Evolutionary conservation across 192 early-diverging fungal genomes (phyloP).

Genomic region (Umbelopsis sp.): DNA sequence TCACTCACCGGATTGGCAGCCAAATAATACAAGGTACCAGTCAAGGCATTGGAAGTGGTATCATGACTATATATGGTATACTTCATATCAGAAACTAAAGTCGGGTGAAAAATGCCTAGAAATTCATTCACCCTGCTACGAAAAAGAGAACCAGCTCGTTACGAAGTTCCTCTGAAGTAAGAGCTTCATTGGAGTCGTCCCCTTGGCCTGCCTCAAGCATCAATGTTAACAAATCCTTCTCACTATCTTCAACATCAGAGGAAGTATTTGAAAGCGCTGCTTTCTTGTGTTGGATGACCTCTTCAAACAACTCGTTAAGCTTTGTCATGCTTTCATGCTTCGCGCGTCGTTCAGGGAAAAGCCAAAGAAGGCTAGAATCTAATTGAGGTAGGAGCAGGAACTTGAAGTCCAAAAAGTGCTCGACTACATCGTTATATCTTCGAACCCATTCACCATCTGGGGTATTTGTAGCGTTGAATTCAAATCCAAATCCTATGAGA

Average conservation of each 20-base stretch:
- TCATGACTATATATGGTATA: conserved; percentile 24
- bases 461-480: conserved; percentile 51
- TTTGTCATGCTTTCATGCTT: conserved; percentile 8
- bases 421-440: conserved; percentile 47
- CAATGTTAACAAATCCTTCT: conserved; percentile 35
- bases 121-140: background rate
- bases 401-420: conserved; percentile 45
- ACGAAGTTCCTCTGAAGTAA: background rate
- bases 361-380: conserved; percentile 29
- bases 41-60: conserved; percentile 16
- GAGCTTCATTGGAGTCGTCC: background rate
- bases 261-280: no score
- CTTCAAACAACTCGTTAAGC: conserved; percentile 15
- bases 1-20: conserved; percentile 5
- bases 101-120: background rate
- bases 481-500: conserved; percentile 52
- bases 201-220: conserved; percentile 33
- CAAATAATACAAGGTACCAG: conserved; percentile 16
- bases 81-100: background rate
- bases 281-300: conserved; percentile 1
- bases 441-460: conserved; percentile 41
- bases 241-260: conserved; percentile 11
- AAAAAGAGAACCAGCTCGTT: background rate
- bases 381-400: conserved; percentile 56
- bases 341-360: background rate